These are phyloP conservation scores for Yamadazyma mexicana DNA, from an alignment of 1,139 yeast species.

Conservation along the genomic window DNA sequence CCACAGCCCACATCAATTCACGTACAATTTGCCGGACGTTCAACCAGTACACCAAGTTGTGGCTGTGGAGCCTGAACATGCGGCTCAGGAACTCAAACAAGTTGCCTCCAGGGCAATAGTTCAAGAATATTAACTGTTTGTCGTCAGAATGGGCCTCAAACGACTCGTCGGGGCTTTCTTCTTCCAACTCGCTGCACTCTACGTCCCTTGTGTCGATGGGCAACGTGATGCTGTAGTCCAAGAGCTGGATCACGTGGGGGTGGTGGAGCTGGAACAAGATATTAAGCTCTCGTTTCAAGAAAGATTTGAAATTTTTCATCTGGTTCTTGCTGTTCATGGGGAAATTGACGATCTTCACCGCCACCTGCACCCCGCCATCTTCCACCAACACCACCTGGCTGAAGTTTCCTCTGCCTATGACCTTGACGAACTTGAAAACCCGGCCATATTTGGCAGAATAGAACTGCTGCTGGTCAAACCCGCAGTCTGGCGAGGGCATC, in stretches of 20 bases:
- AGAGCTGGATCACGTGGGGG: constrained; percentile 38
- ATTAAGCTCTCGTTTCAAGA: constrained; percentile 72
- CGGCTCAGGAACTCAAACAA: constrained; percentile 56
- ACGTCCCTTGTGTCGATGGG: constrained; percentile 24
- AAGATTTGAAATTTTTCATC: constrained; percentile 55
- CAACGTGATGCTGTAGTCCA: constrained; percentile 33
- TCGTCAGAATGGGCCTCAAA: constrained; percentile 17
- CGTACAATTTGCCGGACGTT: constrained; percentile 62
- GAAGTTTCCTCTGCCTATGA: constrained; percentile 61
- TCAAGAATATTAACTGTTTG: constrained; percentile 61
- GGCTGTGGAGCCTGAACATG: constrained; percentile 14
- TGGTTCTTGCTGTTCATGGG: constrained; percentile 30
- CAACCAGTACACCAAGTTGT: constrained; percentile 37
- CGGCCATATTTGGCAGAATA: constrained; percentile 15
- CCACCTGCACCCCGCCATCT: constrained; percentile 29
- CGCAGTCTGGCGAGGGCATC: too few relatives aligned
- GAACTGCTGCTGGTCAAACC: constrained; percentile 11
- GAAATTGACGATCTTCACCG: constrained; percentile 41
- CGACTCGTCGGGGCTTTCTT: constrained; percentile 18
- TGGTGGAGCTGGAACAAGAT: constrained; percentile 52
- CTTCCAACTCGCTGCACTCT: constrained; percentile 16
- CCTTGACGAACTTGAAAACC: constrained; percentile 23
- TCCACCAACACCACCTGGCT: constrained; percentile 54
- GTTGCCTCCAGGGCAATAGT: constrained; percentile 84
- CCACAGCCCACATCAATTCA: constrained; percentile 67